Base-by-base conservation (phyloP, 495 filamentous ascomycete genomes). In the Astrocystis sublimbata region DNA sequence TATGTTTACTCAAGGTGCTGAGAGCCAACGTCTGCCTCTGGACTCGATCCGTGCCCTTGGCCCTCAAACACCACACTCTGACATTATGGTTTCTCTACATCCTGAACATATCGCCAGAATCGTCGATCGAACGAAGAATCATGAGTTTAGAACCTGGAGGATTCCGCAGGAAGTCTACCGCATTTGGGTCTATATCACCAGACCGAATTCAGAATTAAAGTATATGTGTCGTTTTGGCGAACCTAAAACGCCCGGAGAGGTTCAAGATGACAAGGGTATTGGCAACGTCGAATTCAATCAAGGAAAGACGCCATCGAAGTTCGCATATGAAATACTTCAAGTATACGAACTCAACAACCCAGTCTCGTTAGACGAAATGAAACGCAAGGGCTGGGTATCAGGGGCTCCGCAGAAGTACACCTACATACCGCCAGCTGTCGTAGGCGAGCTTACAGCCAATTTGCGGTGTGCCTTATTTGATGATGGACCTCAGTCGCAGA, bases 291-390 rank as follows among this genome's bases (percentile, higher is more conserved):
- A 79, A 35, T 84, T 84, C 67, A 83, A 83, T 53, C 55, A 64
- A n/a, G 75, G 75, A 28, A 66, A 58, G 15, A 58, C 28, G 15
- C 45, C 50, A 7, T 64, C 65, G 28, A 74, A 73, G 26, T 76
- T 64, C 40, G 81, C 81, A 15, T 77, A 81, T 49, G 76, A 83
- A 65, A 69, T 84, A 31, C 30, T 76, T 4, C 79, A 83, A 59
- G 75, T 84, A 6, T 84, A 84, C 53, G 73, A 79, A 62, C 75
- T 85, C 4, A 80, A 82, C 51, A 77, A 83, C 54, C 78, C 81
- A 0, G 66, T 82, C n/a, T 70, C 76, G 2, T 61, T 76, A 15
- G 67, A 71, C 1, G 66, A 75, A 12, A 75, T 83, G 73, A 68
- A 73, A 49, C 66, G 72, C 12, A 75, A 78, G 23, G 80, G 77